Evolutionary conservation across 345 rosid species (phyloP), one percentile per base, ranked within the genome.

Genomic region (Corchorus olitorius): DNA sequence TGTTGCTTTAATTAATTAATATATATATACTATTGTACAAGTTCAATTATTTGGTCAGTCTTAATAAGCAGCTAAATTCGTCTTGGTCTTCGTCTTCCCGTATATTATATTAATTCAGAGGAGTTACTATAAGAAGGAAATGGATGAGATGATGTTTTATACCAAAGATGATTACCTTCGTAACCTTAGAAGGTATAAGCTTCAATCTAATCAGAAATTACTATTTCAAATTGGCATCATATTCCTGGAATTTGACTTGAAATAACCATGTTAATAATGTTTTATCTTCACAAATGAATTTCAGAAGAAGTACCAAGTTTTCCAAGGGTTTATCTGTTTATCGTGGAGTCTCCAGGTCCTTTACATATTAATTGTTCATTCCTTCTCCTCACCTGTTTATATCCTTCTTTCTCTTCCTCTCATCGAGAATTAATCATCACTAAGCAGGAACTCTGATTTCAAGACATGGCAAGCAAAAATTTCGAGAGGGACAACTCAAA

Each of bases 391-490:
- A 35, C 37, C 22, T 27, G 17, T 65, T 52, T 41, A 27, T 52
- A 3, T 59, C 27, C 37, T 49, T 17, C 16, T 17, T 43, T 59
- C 16, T 10, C 9, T 11, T 1, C 8, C 54, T 43, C 13, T 75
- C 20, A 75, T 41, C 8, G 66, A 65, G 15, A 61, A 37, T 27
- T 27, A 27, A 27, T 27, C 27, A 34, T 19, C 55, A 17, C 54
- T 69, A 9, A 16, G 22, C 58, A 78, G 76, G 39, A 78, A 68
- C 65, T 60, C 79, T 0, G 53, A 50, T 22, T 55, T 7, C 19
- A 75, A 45, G 17, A 80, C 66, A 55, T 83, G 86, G 84, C 78
- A 83, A 78, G 82, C 86, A 33, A 81, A 77, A 54, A 61, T 81
- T 0, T 78, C 77, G 35, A 78, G 68, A 72, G 56, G 68, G 3